Percentiles rank a stretch among this genome's conserved stretches.
These are phyloP conservation scores for Albifimbria verrucaria DNA, from an alignment of 2,329 filamentous ascomycete genomes.

Conservation along the genomic window DNA sequence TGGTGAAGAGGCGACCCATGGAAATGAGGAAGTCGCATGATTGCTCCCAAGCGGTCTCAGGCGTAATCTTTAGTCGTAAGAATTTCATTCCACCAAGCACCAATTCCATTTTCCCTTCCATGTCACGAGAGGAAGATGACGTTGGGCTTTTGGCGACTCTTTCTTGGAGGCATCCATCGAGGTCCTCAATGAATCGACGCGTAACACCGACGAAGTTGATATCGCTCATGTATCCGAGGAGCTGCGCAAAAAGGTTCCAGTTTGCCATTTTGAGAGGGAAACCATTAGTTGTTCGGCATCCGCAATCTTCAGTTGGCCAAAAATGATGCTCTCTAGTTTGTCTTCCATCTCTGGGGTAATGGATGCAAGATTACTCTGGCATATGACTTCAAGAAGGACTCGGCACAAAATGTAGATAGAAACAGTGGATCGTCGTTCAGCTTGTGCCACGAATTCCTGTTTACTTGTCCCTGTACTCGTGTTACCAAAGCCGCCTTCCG, in stretches of 20 bases:
- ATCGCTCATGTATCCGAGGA: slow-evolving; percentile 94
- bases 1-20: slow-evolving; percentile 77
- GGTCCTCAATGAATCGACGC: slow-evolving; percentile 74
- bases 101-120: slow-evolving; percentile 80
- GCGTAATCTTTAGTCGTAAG: slow-evolving; percentile 70
- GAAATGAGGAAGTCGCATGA: slow-evolving; percentile 86
- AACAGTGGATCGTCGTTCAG: slow-evolving; percentile 86
- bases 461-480: slow-evolving; percentile 43
- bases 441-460: slow-evolving; percentile 72
- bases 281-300: slow-evolving; percentile 76
- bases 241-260: slow-evolving; percentile 89
- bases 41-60: slow-evolving; percentile 74
- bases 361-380: slow-evolving; percentile 76
- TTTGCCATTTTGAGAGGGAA: slow-evolving; percentile 88
- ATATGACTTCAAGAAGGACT: slow-evolving; percentile 90
- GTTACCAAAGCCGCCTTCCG: slow-evolving; percentile 28
- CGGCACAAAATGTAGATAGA: slow-evolving; percentile 96
- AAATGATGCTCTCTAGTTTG: slow-evolving; percentile 92
- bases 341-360: slow-evolving; percentile 92
- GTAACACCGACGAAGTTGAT: slow-evolving; percentile 85
- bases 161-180: slow-evolving; percentile 75
- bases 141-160: slow-evolving; percentile 66
- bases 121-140: slow-evolving; percentile 54
- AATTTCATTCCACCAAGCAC: slow-evolving; percentile 91
- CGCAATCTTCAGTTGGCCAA: slow-evolving; percentile 86